phyloP scores from a whole-genome alignment of 1,284 basidiomycete genomes.

The Tylopilus orsonianus region DNA sequence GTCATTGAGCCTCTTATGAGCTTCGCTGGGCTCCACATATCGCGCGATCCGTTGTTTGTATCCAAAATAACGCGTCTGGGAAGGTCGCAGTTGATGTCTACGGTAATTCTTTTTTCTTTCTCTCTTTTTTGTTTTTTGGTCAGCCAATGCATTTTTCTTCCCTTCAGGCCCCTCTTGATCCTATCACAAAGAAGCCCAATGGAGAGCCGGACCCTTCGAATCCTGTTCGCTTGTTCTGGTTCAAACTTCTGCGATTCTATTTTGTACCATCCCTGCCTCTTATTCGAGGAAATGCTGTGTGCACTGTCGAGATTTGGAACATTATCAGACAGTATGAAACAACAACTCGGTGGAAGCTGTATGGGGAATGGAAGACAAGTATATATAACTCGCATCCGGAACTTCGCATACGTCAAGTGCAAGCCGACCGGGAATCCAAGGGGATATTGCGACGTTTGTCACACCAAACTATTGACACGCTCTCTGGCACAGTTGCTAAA shows the following conservation, averaged over 20 bases:
- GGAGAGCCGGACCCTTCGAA: conserved; percentile 52
- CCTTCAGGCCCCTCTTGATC: conserved; percentile 48
- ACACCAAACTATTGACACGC: conserved; percentile 78
- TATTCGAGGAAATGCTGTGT: conserved; percentile 82
- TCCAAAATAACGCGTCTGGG: conserved; percentile 63
- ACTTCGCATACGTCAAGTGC: conserved; percentile 67
- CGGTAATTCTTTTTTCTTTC: conserved; percentile 39
- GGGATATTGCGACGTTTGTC: conserved; percentile 78
- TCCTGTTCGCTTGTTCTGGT: conserved; percentile 74
- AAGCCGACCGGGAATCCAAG: conserved; percentile 78
- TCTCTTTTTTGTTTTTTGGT: conserved; percentile 35
- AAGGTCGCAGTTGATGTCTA: conserved; percentile 45
- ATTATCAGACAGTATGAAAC: conserved; percentile 80
- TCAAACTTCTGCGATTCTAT: conserved; percentile 75
- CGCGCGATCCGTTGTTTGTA: conserved; percentile 66
- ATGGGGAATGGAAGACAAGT: conserved; percentile 92
- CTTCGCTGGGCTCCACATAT: conserved; percentile 75
- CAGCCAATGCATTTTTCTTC: conserved; percentile 9
- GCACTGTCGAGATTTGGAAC: conserved; percentile 86
- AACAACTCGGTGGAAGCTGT: conserved; percentile 82
- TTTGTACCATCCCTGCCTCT: conserved; percentile 88
- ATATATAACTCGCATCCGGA: conserved; percentile 73
- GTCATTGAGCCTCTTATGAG: conserved; percentile 75
- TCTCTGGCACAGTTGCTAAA: conserved; percentile 91
- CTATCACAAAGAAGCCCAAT: conserved; percentile 53